These are phyloP conservation scores for Perilla frutescens DNA, from an alignment of 257 asterid genomes.

Conservation along the genomic window DNA sequence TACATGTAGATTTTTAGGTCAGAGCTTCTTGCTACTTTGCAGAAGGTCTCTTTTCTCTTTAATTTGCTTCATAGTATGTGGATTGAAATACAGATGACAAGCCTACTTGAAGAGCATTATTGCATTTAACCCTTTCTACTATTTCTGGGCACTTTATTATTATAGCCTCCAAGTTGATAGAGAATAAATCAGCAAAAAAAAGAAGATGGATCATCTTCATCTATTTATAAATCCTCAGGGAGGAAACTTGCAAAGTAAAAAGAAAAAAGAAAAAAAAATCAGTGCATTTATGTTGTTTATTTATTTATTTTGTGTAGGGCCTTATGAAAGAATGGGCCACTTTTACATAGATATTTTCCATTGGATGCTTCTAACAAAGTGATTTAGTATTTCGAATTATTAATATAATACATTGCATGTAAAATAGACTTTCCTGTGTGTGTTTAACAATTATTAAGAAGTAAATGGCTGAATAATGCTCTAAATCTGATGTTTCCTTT, in stretches of 20 bases:
- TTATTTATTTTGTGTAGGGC: not conserved
- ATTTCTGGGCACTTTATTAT: not conserved
- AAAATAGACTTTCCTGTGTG: not conserved
- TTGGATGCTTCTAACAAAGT: not conserved
- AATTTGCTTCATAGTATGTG: slow-evolving; percentile 16
- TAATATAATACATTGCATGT: not conserved
- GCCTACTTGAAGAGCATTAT: not conserved
- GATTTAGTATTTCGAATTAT: not conserved
- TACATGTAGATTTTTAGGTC: not conserved
- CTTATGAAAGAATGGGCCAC: not conserved
- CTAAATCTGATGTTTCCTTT: slow-evolving; percentile 29
- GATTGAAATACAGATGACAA: slow-evolving; percentile 7
- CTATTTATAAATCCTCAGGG: not conserved
- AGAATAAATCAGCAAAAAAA: slow-evolving; percentile 17
- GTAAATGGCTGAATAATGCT: not conserved
- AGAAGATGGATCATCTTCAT: slow-evolving; percentile 14
- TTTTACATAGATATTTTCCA: slow-evolving; percentile 5
- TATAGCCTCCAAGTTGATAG: slow-evolving; percentile 1
- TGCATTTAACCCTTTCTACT: not conserved
- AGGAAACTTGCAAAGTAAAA: slow-evolving; percentile 13
- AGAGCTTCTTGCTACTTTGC: slow-evolving; percentile 5
- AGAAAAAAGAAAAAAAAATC: not conserved
- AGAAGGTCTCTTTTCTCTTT: not conserved
- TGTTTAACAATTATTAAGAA: not conserved
- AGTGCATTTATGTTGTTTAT: not conserved